Base-by-base conservation (phyloP, 345 rosid species). In the Citrus glauca region DNA sequence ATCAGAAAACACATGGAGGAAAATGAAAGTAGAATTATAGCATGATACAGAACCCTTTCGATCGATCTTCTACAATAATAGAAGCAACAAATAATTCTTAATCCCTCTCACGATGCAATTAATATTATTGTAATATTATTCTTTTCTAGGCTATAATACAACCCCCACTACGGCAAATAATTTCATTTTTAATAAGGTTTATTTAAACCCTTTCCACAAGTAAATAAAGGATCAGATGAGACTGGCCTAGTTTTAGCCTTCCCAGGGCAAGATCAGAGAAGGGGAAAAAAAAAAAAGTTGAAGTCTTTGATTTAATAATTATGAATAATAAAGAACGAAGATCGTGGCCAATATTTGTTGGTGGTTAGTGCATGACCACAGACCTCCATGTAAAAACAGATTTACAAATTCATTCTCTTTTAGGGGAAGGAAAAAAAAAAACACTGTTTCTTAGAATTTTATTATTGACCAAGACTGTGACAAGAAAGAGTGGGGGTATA, bases 401-500 rank as follows among this genome's bases (percentile, higher is more conserved):
- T 4, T 32, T 38, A 48, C 45, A 59, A 66, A 40, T 32, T 32
- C 13, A 45, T 45, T 45, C 50, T 45, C 50, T 11, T 45, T 45
- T 0, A 32, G 2, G 9, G 4, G 9, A 2, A 1, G 35, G 5
- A 64, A 45, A 80, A 27, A 40, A 66, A 22, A 2, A 35, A 59
- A 45, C 16, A 30, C 40, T 63, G 76, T 75, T 50, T 35, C 17
- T 50, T 30, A 45, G 40, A 40, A 16, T 17, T 74, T 8, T 14
- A 38, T 35, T 24, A 13, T 59, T 30, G 45, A 30, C 53, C 50
- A 57, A 59, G n/a, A 35, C 13, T 57, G 63, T 68, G 82, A 79
- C 85, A 75, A 71, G 60, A 71, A 66, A 82, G 66, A 79, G 82
- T 82, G 85, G 82, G 30, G 65, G 61, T 48, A 71, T 30, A 75